Evolutionary conservation across 139 green algal genomes (phyloP).

Genomic region (Chlorella sp.): DNA sequence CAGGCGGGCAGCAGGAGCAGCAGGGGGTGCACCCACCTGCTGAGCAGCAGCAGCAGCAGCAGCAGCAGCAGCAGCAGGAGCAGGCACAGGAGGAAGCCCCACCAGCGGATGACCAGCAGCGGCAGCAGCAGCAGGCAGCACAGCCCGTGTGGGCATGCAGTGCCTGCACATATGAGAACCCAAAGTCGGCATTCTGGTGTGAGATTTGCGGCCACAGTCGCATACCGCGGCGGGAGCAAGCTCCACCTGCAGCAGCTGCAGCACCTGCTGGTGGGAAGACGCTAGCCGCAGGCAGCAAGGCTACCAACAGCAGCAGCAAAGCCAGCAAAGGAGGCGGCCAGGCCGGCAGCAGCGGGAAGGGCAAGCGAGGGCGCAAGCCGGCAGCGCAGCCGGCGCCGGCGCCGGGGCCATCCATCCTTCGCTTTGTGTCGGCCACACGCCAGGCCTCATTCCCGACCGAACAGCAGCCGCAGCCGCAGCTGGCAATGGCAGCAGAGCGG

Average conservation of each 20-base stretch:
- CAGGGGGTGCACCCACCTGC: not conserved
- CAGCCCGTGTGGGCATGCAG: slow-evolving; percentile 18
- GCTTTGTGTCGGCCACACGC: slow-evolving; percentile 8
- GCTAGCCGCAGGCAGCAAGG: too few relatives aligned
- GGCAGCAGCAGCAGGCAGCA: not conserved
- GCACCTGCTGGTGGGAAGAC: not conserved
- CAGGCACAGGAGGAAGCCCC: not conserved
- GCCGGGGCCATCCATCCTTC: slow-evolving; percentile 6
- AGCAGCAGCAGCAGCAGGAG: too few relatives aligned
- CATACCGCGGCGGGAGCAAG: not conserved
- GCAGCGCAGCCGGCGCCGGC: not conserved
- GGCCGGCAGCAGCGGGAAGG: not conserved
- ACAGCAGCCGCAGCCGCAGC: not conserved
- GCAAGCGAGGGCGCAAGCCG: slow-evolving; percentile 10
- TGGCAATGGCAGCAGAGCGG: not conserved
- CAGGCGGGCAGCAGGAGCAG: not conserved
- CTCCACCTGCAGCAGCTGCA: not conserved
- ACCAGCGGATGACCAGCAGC: not conserved
- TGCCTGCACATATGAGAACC: slow-evolving; percentile 39
- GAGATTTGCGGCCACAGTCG: slow-evolving; percentile 30
- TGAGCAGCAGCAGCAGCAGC: not conserved
- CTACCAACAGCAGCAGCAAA: not conserved
- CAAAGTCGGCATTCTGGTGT: not conserved
- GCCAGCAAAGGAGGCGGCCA: not conserved
- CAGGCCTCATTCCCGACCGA: not conserved